phyloP scores from a whole-genome alignment of 2,329 filamentous ascomycete species.

The Colletotrichum australisinense region DNA sequence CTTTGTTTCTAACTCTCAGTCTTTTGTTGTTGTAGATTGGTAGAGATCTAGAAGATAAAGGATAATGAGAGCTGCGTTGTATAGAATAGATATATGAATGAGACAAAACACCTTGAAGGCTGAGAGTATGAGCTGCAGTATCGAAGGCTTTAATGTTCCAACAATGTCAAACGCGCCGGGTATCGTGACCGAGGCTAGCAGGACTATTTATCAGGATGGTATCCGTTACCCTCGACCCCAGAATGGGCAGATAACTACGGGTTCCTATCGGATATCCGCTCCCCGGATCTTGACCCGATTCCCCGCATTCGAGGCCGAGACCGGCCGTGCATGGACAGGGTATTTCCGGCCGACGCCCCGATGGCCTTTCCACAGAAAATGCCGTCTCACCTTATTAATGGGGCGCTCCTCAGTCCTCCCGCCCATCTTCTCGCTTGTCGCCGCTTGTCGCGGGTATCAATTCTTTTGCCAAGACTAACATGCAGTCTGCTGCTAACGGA shows the following conservation, averaged over 20 bases:
- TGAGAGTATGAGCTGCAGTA: background rate
- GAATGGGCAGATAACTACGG: slow-evolving; percentile 13
- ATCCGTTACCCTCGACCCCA: slow-evolving; percentile 13
- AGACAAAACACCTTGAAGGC: background rate
- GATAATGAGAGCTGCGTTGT: background rate
- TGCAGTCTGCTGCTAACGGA: background rate
- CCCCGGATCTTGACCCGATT: slow-evolving; percentile 32
- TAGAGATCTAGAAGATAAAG: background rate
- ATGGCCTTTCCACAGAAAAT: slow-evolving; percentile 13
- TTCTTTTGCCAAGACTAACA: background rate
- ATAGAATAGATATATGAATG: too few relatives aligned
- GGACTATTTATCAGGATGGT: slow-evolving; percentile 3
- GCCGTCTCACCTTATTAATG: background rate
- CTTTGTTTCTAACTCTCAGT: background rate
- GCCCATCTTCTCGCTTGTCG: background rate
- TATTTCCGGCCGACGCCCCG: slow-evolving; percentile 31
- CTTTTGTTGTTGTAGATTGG: background rate
- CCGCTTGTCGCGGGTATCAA: background rate
- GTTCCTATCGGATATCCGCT: slow-evolving; percentile 32
- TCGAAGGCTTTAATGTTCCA: slow-evolving; percentile 12
- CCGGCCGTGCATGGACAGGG: slow-evolving; percentile 32
- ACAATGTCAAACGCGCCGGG: background rate
- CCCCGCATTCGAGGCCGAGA: slow-evolving; percentile 33
- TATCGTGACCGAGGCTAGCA: slow-evolving; percentile 18
- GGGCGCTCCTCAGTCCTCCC: background rate